These are phyloP conservation scores for Blastobotrys persicus DNA, from an alignment of 1,139 yeast species.

Conservation along the genomic window DNA sequence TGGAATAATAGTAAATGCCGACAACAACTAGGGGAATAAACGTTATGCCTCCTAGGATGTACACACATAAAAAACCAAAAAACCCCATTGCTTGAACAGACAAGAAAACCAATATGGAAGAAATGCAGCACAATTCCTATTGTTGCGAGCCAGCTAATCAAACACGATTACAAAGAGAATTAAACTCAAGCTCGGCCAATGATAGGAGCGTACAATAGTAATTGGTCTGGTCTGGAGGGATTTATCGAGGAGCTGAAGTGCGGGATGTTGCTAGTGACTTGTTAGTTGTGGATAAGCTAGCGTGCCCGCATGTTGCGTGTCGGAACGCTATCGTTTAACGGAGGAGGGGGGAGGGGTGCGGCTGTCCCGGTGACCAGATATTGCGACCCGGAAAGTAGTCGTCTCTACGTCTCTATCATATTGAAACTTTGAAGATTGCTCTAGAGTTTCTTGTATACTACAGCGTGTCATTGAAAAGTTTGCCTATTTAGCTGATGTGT, in stretches of 20 bases:
- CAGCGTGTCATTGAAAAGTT: too few relatives aligned
- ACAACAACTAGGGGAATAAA: constrained; percentile 58
- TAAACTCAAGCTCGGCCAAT: not conserved
- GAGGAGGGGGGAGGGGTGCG: too few relatives aligned
- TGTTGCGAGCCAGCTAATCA: not conserved
- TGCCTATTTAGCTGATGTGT: too few relatives aligned
- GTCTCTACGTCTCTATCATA: too few relatives aligned
- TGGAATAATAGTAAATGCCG: constrained; percentile 35
- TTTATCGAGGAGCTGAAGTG: too few relatives aligned
- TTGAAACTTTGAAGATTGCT: too few relatives aligned
- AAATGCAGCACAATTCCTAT: not conserved
- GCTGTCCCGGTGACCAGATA: too few relatives aligned
- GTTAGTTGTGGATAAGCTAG: too few relatives aligned
- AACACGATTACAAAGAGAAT: not conserved
- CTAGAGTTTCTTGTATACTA: too few relatives aligned
- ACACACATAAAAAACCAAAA: constrained; percentile 38
- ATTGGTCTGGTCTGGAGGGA: not conserved
- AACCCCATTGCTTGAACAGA: not conserved
- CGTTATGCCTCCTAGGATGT: constrained; percentile 76
- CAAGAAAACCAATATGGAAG: not conserved
- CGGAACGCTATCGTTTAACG: not conserved
- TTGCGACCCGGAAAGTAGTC: too few relatives aligned
- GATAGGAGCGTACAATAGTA: not conserved
- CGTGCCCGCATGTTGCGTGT: not conserved
- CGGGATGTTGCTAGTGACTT: too few relatives aligned